These are phyloP conservation scores for Fagopyrum esculentum DNA, from an alignment of 148 eudicot genomes.

Conservation along the genomic window DNA sequence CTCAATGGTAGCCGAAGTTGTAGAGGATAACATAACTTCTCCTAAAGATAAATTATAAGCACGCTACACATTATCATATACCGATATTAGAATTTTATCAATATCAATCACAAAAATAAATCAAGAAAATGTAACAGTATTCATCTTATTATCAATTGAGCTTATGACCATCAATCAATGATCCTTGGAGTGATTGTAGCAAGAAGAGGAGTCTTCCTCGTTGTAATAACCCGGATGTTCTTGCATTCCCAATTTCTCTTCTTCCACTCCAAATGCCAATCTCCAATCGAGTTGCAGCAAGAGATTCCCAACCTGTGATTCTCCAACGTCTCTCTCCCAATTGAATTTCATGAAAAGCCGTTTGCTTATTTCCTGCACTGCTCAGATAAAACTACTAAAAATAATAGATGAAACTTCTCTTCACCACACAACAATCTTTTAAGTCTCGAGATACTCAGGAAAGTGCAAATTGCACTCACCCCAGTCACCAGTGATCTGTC, in stretches of 20 bases:
- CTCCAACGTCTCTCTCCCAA: neutral
- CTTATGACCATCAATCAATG: neutral
- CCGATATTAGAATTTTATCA: too few relatives aligned
- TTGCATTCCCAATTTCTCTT: neutral
- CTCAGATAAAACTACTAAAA: neutral
- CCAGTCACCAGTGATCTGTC: too few relatives aligned
- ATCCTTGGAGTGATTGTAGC: neutral
- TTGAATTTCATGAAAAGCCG: neutral
- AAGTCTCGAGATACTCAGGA: too few relatives aligned
- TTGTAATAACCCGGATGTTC: neutral
- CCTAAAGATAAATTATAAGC: too few relatives aligned
- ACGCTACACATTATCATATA: too few relatives aligned
- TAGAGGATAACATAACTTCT: neutral
- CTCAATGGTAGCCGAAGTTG: neutral
- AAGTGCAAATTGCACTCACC: too few relatives aligned
- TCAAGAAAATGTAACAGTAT: too few relatives aligned
- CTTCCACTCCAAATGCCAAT: neutral
- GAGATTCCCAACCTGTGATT: neutral
- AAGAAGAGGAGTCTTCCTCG: neutral
- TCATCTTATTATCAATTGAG: too few relatives aligned
- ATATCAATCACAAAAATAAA: too few relatives aligned
- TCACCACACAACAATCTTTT: too few relatives aligned
- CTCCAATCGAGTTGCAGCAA: neutral
- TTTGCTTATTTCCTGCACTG: neutral
- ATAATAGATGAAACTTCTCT: too few relatives aligned